Percentiles rank a stretch among this genome's conserved stretches.
Evolutionary conservation across 2,329 filamentous ascomycete species (phyloP).

Genomic region (Davidsoniella neocaledoniae): DNA sequence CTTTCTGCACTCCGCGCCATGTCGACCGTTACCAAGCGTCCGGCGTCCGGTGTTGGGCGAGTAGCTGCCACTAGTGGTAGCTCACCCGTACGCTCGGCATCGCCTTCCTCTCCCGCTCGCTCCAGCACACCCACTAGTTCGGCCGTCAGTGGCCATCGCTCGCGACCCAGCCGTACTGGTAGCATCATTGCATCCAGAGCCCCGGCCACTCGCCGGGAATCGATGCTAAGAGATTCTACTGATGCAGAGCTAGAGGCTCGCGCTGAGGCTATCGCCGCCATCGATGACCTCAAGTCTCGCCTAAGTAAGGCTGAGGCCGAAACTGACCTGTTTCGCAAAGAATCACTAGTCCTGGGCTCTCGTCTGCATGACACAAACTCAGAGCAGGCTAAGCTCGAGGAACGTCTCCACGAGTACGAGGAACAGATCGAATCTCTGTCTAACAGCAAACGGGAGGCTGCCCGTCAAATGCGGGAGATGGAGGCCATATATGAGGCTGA

Average conservation of each 20-base stretch:
- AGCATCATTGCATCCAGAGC: conserved; percentile 60
- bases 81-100: conserved; percentile 23
- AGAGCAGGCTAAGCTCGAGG: conserved; percentile 76
- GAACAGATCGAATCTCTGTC: conserved; percentile 65
- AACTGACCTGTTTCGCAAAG: conserved; percentile 67
- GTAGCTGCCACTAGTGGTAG: conserved; percentile 19
- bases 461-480: conserved; percentile 74
- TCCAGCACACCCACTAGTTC: conserved; percentile 15
- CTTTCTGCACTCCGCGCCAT: conserved; percentile 3
- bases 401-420: conserved; percentile 71
- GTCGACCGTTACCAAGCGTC: conserved; percentile 11
- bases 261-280: conserved; percentile 59
- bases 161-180: conserved; percentile 40
- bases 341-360: conserved; percentile 68
- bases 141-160: conserved; percentile 28
- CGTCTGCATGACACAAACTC: conserved; percentile 69
- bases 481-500: conserved; percentile 88
- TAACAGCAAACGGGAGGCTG: conserved; percentile 71
- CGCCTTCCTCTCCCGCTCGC: conserved; percentile 23
- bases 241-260: conserved; percentile 53
- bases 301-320: conserved; percentile 63
- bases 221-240: conserved; percentile 24
- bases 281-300: conserved; percentile 73
- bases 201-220: conserved; percentile 43
- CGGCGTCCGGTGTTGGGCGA: conserved; percentile 11